Evolutionary conservation across 192 early-diverging fungal genomes (phyloP), one percentile per base, ranked within the genome.

Genomic region (Kickxella alabastrina): DNA sequence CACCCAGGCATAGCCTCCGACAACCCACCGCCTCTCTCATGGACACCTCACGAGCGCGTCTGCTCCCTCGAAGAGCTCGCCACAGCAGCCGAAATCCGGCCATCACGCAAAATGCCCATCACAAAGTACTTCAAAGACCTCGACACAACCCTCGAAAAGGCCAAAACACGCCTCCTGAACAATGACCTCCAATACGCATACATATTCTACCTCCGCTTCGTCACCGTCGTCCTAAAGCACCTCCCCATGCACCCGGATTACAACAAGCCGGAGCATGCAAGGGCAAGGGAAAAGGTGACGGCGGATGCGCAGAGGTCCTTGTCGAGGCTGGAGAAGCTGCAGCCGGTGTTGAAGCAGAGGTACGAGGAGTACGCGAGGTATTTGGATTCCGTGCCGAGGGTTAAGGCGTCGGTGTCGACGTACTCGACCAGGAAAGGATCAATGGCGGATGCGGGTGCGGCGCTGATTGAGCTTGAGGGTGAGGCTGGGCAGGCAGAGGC

Each of bases 131-230:
- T 56, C 43, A 35, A 37, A 4, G 71, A 73, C 41, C 62, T 73
- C 24, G 69, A 78, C 14, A 54, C 65, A 29, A 68, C 62, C n/a
- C 23, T 69, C 4, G 55, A 53, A 15, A 72, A 78, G 54, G 76
- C 76, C 65, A 65, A 65, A 37, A 42, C 31, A 21, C 86, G 87
- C 60, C 55, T 77, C n/a, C 35, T 55, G 34, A 87, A 90, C 59
- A 67, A 81, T 56, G 83, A 90, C 51, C 53, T 83, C 8, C 77
- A 83, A 43, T 76, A 75, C 18, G 84, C 85, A 2, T 90, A 90
- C 46, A 73, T 86, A n/a, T 65, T 81, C 26, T 87, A 85, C 52
- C 67, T 90, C 75, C 77, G 80, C 4, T 87, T 82, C 57, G 75
- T 74, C 43, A 90, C 80, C 10, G 59, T 87, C 25, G 78, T 82